These are phyloP conservation scores for Boletus sp. DNA, from an alignment of 1,284 basidiomycete species.

Conservation along the genomic window DNA sequence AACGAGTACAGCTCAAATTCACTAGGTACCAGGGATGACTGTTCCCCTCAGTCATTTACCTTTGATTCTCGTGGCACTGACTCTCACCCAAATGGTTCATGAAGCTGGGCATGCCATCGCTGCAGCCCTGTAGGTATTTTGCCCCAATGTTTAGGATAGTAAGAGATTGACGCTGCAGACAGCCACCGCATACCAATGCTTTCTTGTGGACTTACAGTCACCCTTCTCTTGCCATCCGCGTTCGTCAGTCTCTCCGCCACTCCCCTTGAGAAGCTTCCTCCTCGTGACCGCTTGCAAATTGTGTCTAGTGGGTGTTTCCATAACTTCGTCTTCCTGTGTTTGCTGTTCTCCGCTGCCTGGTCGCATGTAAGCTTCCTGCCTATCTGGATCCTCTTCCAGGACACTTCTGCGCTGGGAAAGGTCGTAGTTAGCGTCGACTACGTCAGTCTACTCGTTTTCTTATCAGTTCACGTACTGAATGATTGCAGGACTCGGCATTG, in stretches of 20 bases:
- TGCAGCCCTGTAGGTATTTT: constrained; percentile 54
- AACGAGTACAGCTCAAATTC: constrained; percentile 10
- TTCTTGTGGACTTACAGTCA: constrained; percentile 54
- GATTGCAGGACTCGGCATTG: constrained; percentile 52
- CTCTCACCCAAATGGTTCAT: constrained; percentile 58
- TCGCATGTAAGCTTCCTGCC: constrained; percentile 29
- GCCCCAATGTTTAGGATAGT: neutral
- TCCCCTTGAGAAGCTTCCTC: constrained; percentile 39
- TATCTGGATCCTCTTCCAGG: constrained; percentile 43
- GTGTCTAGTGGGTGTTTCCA: constrained; percentile 68
- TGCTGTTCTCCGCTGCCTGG: constrained; percentile 36
- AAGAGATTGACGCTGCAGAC: constrained; percentile 3
- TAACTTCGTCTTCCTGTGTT: constrained; percentile 50
- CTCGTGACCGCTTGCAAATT: constrained; percentile 49
- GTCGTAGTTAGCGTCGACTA: constrained; percentile 48
- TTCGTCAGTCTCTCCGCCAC: constrained; percentile 56
- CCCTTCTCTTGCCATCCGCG: constrained; percentile 61
- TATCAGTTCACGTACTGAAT: constrained; percentile 10
- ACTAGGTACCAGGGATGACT: constrained; percentile 71
- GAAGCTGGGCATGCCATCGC: constrained; percentile 68
- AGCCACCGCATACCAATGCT: constrained; percentile 47
- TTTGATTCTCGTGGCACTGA: constrained; percentile 54
- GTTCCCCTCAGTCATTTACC: constrained; percentile 64
- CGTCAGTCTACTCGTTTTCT: constrained; percentile 33
- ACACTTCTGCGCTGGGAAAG: constrained; percentile 46